Evolutionary conservation across 331 rosid species (phyloP).

Genomic region (Cydonia oblonga): DNA sequence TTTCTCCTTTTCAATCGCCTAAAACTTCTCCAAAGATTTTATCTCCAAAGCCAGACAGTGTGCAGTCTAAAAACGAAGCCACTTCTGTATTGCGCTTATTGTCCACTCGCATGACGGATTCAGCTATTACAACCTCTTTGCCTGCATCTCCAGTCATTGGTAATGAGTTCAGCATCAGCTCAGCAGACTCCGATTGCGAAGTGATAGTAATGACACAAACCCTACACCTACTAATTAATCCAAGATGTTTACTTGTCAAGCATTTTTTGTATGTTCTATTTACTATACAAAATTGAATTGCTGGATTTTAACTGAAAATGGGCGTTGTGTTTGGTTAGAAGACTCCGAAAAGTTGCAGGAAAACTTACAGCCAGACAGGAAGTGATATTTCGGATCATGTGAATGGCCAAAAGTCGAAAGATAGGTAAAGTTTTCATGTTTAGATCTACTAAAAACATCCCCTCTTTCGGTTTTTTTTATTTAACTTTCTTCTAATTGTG

Average conservation of each 20-base stretch:
- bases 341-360: slow-evolving; percentile 25
- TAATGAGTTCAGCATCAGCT: slow-evolving; percentile 41
- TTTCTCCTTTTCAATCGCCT: slow-evolving; percentile 60
- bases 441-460: background rate
- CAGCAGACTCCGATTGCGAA: slow-evolving; percentile 54
- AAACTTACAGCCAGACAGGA: slow-evolving; percentile 15
- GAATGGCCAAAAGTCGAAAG: slow-evolving; percentile 28
- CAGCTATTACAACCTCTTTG: slow-evolving; percentile 32
- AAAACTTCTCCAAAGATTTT: slow-evolving; percentile 21
- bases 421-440: slow-evolving; percentile 33
- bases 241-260: background rate
- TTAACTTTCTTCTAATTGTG: slow-evolving; percentile 19
- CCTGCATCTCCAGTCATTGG: slow-evolving; percentile 38
- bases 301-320: slow-evolving; percentile 7
- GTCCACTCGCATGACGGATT: slow-evolving; percentile 34
- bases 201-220: slow-evolving; percentile 31
- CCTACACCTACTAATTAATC: background rate
- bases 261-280: background rate
- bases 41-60: slow-evolving; percentile 19
- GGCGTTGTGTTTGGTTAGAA: slow-evolving; percentile 29
- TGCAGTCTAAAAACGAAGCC: slow-evolving; percentile 23
- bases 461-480: background rate
- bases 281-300: slow-evolving; percentile 4
- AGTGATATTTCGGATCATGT: slow-evolving; percentile 32
- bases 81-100: slow-evolving; percentile 36